Percentiles rank a stretch among this genome's conserved stretches.
Conservation (phyloP, 441 rosid genomes). For the Rhodomyrtus psidioides region DNA sequence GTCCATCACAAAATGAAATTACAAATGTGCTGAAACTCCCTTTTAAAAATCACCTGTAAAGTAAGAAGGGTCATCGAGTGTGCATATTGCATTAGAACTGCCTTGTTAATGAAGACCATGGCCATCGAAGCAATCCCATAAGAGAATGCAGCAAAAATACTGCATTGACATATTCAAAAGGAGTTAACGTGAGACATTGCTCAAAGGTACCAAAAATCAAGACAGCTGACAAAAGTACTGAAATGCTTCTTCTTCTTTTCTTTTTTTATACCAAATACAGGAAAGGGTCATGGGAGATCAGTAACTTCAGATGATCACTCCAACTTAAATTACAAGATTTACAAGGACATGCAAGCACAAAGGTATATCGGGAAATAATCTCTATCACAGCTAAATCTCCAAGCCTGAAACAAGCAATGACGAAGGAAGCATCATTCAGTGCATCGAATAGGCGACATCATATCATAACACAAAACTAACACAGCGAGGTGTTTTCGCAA, state of each 20-base stretch:
- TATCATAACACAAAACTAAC: not conserved
- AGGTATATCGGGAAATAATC: not conserved
- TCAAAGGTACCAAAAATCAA: not conserved
- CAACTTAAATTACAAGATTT: not conserved
- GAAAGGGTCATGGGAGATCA: not conserved
- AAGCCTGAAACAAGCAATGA: not conserved
- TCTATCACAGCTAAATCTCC: not conserved
- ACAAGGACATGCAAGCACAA: not conserved
- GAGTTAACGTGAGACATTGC: not conserved
- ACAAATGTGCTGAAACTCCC: not conserved
- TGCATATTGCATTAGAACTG: constrained; percentile 76
- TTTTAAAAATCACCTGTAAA: constrained; percentile 44
- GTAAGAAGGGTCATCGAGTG: constrained; percentile 87
- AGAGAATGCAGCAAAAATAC: constrained; percentile 69
- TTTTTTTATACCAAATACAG: not conserved
- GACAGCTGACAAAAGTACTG: not conserved
- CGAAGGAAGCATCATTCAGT: not conserved
- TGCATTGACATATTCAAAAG: constrained; percentile 19
- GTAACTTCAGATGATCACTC: not conserved
- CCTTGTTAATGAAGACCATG: constrained; percentile 96
- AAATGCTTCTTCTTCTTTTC: not conserved
- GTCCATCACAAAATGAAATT: not conserved
- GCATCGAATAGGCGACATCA: not conserved
- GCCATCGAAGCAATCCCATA: constrained; percentile 97
- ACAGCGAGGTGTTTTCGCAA: not conserved